These are phyloP conservation scores for Aspergillus proliferans DNA, from an alignment of 2,329 filamentous ascomycete species.

Conservation along the genomic window DNA sequence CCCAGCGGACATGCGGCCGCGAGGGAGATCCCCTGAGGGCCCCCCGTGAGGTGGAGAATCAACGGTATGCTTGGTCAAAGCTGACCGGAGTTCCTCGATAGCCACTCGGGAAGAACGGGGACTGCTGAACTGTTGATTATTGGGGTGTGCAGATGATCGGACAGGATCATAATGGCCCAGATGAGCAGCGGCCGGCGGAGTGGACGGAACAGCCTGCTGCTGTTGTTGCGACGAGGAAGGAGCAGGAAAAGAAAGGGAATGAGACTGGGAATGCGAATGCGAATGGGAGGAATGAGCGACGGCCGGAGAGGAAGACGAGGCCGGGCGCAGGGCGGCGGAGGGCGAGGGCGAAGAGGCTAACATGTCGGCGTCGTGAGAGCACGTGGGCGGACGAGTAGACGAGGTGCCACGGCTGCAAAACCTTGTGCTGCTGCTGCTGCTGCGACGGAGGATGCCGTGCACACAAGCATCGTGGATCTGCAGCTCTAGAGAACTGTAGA, in stretches of 20 bases:
- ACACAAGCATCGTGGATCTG: conserved; percentile 24
- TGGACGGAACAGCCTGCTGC: conserved; percentile 9
- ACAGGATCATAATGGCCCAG: conserved; percentile 21
- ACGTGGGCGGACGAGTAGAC: conserved; percentile 34
- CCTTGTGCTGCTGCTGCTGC: conserved; percentile 18
- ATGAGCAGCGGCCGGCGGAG: background rate
- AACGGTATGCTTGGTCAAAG: conserved; percentile 34
- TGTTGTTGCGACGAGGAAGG: conserved; percentile 18
- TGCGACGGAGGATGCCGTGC: conserved; percentile 17
- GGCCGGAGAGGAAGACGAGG: conserved; percentile 22
- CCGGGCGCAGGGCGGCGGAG: conserved; percentile 31
- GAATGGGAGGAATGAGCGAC: conserved; percentile 10
- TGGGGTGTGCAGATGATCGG: conserved; percentile 16
- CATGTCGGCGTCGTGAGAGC: conserved; percentile 29
- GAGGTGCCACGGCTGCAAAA: conserved; percentile 26
- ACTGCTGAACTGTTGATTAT: conserved; percentile 19
- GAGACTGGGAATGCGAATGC: conserved; percentile 7
- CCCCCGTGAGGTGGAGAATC: conserved; percentile 24
- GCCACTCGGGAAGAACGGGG: conserved; percentile 30
- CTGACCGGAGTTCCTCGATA: conserved; percentile 37
- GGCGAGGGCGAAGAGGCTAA: conserved; percentile 39
- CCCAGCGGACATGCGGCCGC: conserved; percentile 30
- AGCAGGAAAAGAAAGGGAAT: conserved; percentile 12
- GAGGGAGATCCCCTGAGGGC: conserved; percentile 28
- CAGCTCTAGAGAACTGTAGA: conserved; percentile 7